Base-by-base conservation (phyloP, 2,329 filamentous ascomycete species). In the Leptographium lundbergii region DNA sequence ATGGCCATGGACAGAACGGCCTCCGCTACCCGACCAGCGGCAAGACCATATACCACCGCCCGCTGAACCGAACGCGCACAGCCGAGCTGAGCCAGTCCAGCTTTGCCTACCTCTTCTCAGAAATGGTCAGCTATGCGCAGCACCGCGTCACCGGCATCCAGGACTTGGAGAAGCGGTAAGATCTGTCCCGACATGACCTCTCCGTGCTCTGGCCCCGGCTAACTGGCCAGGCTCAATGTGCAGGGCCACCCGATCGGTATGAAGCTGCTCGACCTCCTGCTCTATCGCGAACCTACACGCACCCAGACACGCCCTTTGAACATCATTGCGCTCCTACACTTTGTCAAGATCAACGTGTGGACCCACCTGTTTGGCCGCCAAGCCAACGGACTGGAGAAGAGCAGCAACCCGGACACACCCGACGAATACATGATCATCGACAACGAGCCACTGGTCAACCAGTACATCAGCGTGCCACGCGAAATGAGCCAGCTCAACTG, bases 391-490 rank as follows among this genome's bases (percentile, higher is more conserved):
- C 84, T 99, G 60, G 94, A 99, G 75, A 91, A 94, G 74, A 89
- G 85, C 61, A 85, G 85, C 58, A 86, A 89, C 67, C 86, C 88
- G 10, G 82, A 86, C 57, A 92, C 91, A 57, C 86, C 89, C 10
- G 90, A 94, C 66, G 92, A 97, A 76, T 99, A 97, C 78, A 97
- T 99, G 92, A 94, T 99, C 67, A 89, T 91, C 67, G 94, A 99
- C 75, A 97, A 99, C 74, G 94, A 97, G 71, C 94, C 94, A 25
- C 79, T 97, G 56, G 92, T 97, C 47, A 97, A 96, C 73, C 86
- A 87, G 63, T 97, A 94, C 75, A 88, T 99, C 69, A 90, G 85
- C 67, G 87, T 97, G 57, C 94, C 94, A 19, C 87, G 87, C 68
- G 94, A 99, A 74, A 95, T 99, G 89, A 91, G 82, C 73, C 89